Evolutionary conservation across 495 filamentous ascomycete genomes (phyloP), one percentile per base, ranked within the genome.

Genomic region (Penicillium simplicissimum): DNA sequence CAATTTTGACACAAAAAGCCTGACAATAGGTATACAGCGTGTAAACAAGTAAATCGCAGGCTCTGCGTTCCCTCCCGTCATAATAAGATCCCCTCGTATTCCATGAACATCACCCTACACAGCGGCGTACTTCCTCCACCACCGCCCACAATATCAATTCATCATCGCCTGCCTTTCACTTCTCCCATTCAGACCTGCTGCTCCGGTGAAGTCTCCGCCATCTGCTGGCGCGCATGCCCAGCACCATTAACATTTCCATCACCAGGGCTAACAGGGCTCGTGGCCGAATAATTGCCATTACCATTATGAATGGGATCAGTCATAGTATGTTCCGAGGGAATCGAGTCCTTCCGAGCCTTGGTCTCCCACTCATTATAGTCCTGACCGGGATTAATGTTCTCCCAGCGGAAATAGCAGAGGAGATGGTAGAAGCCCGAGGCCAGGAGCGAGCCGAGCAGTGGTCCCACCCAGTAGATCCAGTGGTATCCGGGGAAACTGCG

Each of bases 301-400:
- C 21, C 36, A 47, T 35, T 28, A 34, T 57, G 61, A n/a, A 58
- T 37, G 23, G 40, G 53, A 43, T 63, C 62, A 17, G 34, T 63
- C 23, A 61, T 34, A n/a, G 62, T 67, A 17, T 54, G 15, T 0
- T 71, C 67, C 2, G 69, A 70, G 2, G 17, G 40, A 35, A 37
- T 43, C 0, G 64, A 62, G 28, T 52, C 40, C 48, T 67, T 65
- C 11, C 62, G 43, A 1, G 57, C 62, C 57, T 63, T 71, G 15
- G 34, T 63, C 43, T 78, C 76, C 74, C 71, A 76, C 64, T 78
- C 73, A 21, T 78, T 74, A 33, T 62, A 76, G 59, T 93, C 90
- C 71, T 90, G 88, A 2, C 85, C 89, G 3, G 89, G 89, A 62
- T 96, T 96, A 60, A 87, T 89, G 14, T 85, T 86, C 73, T 92